Evolutionary conservation across 2,329 filamentous ascomycete species (phyloP).

Genomic region (Fusarium sp.): DNA sequence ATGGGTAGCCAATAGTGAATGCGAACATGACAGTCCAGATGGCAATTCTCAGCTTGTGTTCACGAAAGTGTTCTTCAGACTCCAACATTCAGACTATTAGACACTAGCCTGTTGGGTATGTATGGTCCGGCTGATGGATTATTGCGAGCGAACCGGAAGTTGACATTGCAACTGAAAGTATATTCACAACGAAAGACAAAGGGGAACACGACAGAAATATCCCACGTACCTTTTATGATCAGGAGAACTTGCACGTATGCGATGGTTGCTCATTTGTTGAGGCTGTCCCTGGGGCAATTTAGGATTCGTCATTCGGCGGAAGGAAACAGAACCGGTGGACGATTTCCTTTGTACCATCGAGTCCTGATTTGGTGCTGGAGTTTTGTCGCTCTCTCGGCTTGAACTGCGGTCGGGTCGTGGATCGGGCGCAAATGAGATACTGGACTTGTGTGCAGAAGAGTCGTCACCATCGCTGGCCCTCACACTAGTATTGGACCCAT

Average conservation of each 20-base stretch:
- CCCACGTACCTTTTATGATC: constrained; percentile 60
- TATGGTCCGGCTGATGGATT: background rate
- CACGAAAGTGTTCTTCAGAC: background rate
- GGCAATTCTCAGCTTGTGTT: background rate
- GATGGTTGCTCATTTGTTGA: constrained; percentile 57
- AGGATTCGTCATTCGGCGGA: constrained; percentile 58
- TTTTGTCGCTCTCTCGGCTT: constrained; percentile 45
- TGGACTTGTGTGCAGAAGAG: constrained; percentile 50
- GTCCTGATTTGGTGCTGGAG: constrained; percentile 32
- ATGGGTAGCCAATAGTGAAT: constrained; percentile 5
- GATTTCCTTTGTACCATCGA: constrained; percentile 54
- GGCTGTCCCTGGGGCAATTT: constrained; percentile 62
- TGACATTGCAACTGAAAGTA: background rate
- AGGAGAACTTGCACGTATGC: constrained; percentile 61
- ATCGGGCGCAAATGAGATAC: constrained; percentile 52
- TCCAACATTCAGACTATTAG: background rate
- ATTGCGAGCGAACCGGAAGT: background rate
- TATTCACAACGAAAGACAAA: background rate
- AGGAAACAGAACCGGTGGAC: constrained; percentile 62
- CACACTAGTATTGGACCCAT: constrained; percentile 43
- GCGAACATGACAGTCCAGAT: background rate
- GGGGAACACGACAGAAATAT: background rate
- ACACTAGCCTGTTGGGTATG: background rate
- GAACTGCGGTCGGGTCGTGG: constrained; percentile 45
- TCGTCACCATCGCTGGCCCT: constrained; percentile 49